Conservation (phyloP, 805 yeast genomes). For the Candida boidinii region DNA sequence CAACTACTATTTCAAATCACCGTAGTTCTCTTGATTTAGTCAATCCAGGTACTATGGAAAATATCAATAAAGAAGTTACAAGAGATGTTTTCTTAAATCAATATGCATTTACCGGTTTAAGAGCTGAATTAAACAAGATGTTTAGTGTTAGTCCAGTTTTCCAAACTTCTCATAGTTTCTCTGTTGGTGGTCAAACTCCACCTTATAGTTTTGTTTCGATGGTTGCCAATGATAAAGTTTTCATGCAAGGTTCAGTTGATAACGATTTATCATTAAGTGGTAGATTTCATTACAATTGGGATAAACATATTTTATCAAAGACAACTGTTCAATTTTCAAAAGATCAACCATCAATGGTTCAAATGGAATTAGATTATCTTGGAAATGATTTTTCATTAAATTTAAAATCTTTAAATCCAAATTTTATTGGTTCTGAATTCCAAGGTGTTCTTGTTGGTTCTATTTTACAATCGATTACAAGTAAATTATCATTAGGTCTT, state of each 20-base stretch:
- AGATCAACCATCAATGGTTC: slow-evolving; percentile 89
- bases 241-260: slow-evolving; percentile 89
- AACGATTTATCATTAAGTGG: slow-evolving; percentile 80
- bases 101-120: slow-evolving; percentile 87
- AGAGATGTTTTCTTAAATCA: slow-evolving; percentile 88
- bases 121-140: slow-evolving; percentile 93
- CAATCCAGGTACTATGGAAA: slow-evolving; percentile 94
- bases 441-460: slow-evolving; percentile 92
- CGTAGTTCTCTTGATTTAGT: slow-evolving; percentile 73
- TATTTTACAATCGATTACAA: slow-evolving; percentile 79
- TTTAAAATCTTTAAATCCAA: slow-evolving; percentile 87
- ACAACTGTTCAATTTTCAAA: slow-evolving; percentile 81
- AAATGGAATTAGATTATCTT: slow-evolving; percentile 92
- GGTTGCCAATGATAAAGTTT: slow-evolving; percentile 76
- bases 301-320: slow-evolving; percentile 66
- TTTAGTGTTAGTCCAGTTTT: slow-evolving; percentile 88
- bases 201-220: slow-evolving; percentile 87
- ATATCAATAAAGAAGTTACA: slow-evolving; percentile 85
- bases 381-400: slow-evolving; percentile 84
- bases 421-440: slow-evolving; percentile 63
- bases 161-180: slow-evolving; percentile 92
- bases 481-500: slow-evolving; percentile 78
- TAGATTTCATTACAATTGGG: slow-evolving; percentile 88
- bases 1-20: slow-evolving; percentile 63
- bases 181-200: slow-evolving; percentile 83